Evolutionary conservation across 139 green algal species (phyloP).

Genomic region (Zygnema cylindricum): DNA sequence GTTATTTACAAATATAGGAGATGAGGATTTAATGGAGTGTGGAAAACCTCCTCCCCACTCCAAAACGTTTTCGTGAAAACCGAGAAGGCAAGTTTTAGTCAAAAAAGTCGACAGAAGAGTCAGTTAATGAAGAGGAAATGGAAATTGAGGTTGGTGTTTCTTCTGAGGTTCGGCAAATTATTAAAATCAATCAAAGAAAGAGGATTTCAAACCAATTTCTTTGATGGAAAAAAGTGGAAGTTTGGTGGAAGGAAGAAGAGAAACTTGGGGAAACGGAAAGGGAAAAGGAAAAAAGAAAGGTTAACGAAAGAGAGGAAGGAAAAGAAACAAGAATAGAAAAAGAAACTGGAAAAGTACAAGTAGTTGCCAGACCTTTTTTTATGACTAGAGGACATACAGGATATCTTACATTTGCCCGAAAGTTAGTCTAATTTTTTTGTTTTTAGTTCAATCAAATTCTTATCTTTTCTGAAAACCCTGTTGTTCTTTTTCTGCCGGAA

Average conservation of each 20-base stretch:
- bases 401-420: constrained; percentile 60
- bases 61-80: background rate
- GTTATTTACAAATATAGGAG: constrained; percentile 6
- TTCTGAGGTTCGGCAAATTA: too few species aligned
- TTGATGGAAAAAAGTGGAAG: background rate
- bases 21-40: background rate
- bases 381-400: constrained; percentile 56
- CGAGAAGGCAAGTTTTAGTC: too few species aligned
- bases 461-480: too few species aligned
- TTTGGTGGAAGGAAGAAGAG: too few species aligned
- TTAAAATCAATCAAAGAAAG: background rate
- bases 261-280: too few species aligned
- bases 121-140: too few species aligned
- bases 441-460: too few species aligned
- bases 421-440: constrained; percentile 13
- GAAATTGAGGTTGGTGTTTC: background rate
- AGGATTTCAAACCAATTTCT: background rate
- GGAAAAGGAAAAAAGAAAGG: too few species aligned
- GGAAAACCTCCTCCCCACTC: constrained; percentile 4
- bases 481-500: too few species aligned
- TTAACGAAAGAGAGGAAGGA: too few species aligned
- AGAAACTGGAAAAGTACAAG: background rate
- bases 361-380: constrained; percentile 20
- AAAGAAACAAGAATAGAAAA: too few species aligned
- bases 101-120: too few species aligned